A percentile compares a stretch with the other conserved stretches of the same genome.
Evolutionary conservation across 257 asterid genomes (phyloP).

Genomic region (Penstemon barbatus): DNA sequence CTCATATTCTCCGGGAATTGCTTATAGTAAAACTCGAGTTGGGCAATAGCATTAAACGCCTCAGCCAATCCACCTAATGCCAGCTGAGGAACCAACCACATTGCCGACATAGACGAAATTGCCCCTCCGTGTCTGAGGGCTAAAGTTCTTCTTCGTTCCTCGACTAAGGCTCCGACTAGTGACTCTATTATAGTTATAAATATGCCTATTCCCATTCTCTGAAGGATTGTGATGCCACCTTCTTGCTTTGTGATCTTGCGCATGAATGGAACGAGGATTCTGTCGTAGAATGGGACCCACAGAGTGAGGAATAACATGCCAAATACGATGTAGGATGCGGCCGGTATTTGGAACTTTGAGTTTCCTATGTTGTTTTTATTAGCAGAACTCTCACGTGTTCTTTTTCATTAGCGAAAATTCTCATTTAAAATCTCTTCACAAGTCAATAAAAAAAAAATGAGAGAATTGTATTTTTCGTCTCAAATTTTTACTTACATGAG

Average conservation of each 20-base stretch:
- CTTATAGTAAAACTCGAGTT: slow-evolving; percentile 65
- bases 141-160: slow-evolving; percentile 42
- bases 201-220: slow-evolving; percentile 67
- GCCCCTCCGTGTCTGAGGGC: slow-evolving; percentile 33
- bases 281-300: slow-evolving; percentile 65
- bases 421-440: too few species aligned
- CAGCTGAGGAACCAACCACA: slow-evolving; percentile 74
- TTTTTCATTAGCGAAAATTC: too few species aligned
- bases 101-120: slow-evolving; percentile 57
- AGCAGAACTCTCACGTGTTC: too few species aligned
- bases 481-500: too few species aligned
- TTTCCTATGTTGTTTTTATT: too few species aligned
- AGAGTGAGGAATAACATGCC: slow-evolving; percentile 59
- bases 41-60: slow-evolving; percentile 64
- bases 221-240: slow-evolving; percentile 68
- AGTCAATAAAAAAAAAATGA: too few species aligned
- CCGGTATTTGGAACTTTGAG: slow-evolving; percentile 59
- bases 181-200: slow-evolving; percentile 43
- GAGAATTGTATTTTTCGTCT: too few species aligned
- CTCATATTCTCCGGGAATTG: slow-evolving; percentile 91
- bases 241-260: slow-evolving; percentile 37
- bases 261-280: slow-evolving; percentile 48
- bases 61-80: slow-evolving; percentile 64
- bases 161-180: slow-evolving; percentile 50
- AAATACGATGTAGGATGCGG: slow-evolving; percentile 66